A percentile compares a stretch with the other conserved stretches of the same genome.
phyloP scores from a whole-genome alignment of 202 grass and related monocot species.

The Dendrocalamus latiflorus region DNA sequence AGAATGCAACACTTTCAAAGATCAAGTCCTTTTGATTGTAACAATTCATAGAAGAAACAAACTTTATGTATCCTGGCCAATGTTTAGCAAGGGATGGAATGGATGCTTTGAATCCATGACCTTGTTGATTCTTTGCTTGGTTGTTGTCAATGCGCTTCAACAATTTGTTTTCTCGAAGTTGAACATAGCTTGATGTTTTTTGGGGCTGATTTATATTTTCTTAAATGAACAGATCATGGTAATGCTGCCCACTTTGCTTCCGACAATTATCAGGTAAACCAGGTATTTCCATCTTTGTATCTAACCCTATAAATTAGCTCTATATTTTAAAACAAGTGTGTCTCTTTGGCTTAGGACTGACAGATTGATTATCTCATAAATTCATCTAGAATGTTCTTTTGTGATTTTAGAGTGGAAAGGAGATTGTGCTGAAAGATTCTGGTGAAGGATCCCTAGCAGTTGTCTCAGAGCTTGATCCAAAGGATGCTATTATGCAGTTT shows the following conservation, averaged over 20 bases:
- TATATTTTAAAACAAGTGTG: no score
- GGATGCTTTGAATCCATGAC: background rate
- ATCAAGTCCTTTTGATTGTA: background rate
- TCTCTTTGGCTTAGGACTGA: no score
- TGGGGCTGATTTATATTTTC: background rate
- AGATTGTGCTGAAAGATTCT: no score
- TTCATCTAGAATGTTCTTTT: no score
- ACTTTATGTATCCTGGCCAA: background rate
- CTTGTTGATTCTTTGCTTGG: background rate
- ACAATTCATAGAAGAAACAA: background rate
- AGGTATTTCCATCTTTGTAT: no score
- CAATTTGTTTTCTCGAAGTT: background rate
- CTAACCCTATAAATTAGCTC: no score
- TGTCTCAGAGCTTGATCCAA: no score
- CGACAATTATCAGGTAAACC: background rate
- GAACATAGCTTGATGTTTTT: background rate
- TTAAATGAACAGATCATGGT: constrained; percentile 11
- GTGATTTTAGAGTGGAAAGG: no score
- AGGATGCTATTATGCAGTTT: no score
- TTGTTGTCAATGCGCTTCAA: background rate
- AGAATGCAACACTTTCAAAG: background rate
- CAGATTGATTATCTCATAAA: no score
- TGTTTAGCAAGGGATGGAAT: background rate
- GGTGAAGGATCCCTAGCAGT: no score
- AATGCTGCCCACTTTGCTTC: background rate